Conservation (phyloP, 306 rosid species). For the Alnus glutinosa region DNA sequence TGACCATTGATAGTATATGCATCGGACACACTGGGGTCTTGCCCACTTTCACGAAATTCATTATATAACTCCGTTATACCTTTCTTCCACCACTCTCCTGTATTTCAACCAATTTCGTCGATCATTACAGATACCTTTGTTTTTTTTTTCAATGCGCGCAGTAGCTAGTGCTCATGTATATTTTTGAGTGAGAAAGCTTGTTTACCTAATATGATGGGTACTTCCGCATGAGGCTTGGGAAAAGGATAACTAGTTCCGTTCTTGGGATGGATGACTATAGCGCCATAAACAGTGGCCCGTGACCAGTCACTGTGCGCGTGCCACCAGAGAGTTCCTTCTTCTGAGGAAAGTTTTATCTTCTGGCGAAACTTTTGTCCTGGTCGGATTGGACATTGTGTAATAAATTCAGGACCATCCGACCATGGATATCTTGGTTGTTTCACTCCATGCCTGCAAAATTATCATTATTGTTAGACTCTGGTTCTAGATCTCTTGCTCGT, state of each 20-base stretch:
- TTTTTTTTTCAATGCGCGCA: too few species aligned
- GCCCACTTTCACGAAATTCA: slow-evolving; percentile 36
- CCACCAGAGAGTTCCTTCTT: slow-evolving; percentile 73
- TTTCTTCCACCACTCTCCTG: slow-evolving; percentile 56
- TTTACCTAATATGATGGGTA: slow-evolving; percentile 53
- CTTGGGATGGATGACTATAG: slow-evolving; percentile 48
- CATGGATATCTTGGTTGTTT: slow-evolving; percentile 55
- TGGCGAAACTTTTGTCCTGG: slow-evolving; percentile 43
- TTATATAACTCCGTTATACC: slow-evolving; percentile 35
- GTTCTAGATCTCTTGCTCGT: too few species aligned
- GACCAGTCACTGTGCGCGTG: slow-evolving; percentile 63
- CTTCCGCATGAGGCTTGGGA: slow-evolving; percentile 47
- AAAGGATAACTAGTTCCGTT: slow-evolving; percentile 47
- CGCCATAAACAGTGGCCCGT: slow-evolving; percentile 65
- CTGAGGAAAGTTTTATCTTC: slow-evolving; percentile 39
- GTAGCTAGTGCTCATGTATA: too few species aligned
- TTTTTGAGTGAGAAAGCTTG: not conserved
- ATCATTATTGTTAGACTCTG: not conserved
- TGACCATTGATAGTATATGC: slow-evolving; percentile 67
- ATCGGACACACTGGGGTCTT: slow-evolving; percentile 41
- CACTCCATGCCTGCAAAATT: slow-evolving; percentile 55
- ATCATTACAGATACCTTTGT: too few species aligned
- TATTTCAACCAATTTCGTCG: not conserved
- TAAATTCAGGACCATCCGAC: slow-evolving; percentile 63
- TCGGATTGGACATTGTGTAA: slow-evolving; percentile 60